phyloP scores from a whole-genome alignment of 805 yeast species.

The Groenewaldozyma tartarivorans region DNA sequence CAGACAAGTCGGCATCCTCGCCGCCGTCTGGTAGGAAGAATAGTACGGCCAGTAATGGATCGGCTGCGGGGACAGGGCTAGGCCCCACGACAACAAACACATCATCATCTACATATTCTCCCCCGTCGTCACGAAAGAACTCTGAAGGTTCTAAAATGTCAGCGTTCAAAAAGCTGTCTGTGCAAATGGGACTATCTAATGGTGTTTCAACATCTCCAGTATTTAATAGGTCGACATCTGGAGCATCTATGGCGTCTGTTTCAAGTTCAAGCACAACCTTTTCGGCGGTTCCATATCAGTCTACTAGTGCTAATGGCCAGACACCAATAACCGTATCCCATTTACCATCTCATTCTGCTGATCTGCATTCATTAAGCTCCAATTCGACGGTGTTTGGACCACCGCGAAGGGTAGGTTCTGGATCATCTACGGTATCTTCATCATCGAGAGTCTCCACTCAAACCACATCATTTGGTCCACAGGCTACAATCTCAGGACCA shows the following conservation, averaged over 20 bases:
- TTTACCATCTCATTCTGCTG: constrained; percentile 11
- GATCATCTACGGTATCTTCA: not conserved
- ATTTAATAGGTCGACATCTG: constrained; percentile 1
- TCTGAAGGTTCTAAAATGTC: constrained; percentile 4
- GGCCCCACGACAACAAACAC: too few relatives aligned
- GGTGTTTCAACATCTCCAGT: not conserved
- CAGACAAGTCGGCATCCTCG: too few relatives aligned
- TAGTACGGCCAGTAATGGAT: too few relatives aligned
- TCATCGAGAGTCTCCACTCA: not conserved
- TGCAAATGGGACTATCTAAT: not conserved
- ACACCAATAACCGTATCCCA: constrained; percentile 19
- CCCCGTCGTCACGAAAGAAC: too few relatives aligned
- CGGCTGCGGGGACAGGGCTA: too few relatives aligned
- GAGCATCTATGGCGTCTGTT: not conserved
- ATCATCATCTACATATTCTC: too few relatives aligned
- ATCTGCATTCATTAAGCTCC: not conserved
- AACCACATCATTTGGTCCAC: not conserved
- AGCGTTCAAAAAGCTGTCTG: constrained; percentile 9
- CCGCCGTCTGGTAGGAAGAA: too few relatives aligned
- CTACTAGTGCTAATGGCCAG: constrained; percentile 13
- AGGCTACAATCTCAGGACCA: constrained; percentile 17
- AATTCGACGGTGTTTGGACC: not conserved
- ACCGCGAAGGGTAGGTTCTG: not conserved
- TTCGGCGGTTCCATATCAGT: constrained; percentile 18
- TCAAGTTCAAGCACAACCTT: constrained; percentile 3